These are phyloP conservation scores for Phoma herbarum DNA, from an alignment of 2,329 filamentous ascomycete genomes.

Conservation along the genomic window DNA sequence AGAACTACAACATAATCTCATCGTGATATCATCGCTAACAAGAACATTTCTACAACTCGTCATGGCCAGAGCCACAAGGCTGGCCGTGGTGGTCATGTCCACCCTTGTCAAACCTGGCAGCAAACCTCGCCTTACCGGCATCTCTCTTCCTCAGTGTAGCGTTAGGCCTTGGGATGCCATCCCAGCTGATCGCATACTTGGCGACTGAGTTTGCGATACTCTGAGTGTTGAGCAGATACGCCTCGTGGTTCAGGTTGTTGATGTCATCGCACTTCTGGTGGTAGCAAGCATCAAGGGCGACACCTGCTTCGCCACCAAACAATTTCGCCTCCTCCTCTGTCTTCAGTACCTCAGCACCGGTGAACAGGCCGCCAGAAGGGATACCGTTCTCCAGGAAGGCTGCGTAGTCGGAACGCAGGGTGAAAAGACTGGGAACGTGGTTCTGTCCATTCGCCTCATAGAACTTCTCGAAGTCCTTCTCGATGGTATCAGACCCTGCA, in stretches of 20 bases:
- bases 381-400: constrained; percentile 54
- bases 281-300: constrained; percentile 50
- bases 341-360: constrained; percentile 53
- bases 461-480: constrained; percentile 49
- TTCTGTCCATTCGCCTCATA: constrained; percentile 46
- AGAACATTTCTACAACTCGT: constrained; percentile 22
- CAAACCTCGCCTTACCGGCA: constrained; percentile 36
- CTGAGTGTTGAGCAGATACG: constrained; percentile 51
- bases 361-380: constrained; percentile 52
- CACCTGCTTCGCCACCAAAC: constrained; percentile 51
- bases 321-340: constrained; percentile 48
- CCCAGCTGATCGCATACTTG: constrained; percentile 49
- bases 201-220: constrained; percentile 52
- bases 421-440: constrained; percentile 49
- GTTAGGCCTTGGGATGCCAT: constrained; percentile 46
- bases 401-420: constrained; percentile 53
- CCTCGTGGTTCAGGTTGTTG: constrained; percentile 49
- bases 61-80: constrained; percentile 35
- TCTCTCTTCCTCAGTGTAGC: constrained; percentile 41
- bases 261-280: constrained; percentile 50
- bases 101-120: constrained; percentile 37
- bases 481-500: constrained; percentile 46
- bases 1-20: constrained; percentile 13
- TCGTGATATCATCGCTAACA: constrained; percentile 22
- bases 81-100: constrained; percentile 41